phyloP scores from a whole-genome alignment of 208 protist species.

The Crithidia mellificae region DNA sequence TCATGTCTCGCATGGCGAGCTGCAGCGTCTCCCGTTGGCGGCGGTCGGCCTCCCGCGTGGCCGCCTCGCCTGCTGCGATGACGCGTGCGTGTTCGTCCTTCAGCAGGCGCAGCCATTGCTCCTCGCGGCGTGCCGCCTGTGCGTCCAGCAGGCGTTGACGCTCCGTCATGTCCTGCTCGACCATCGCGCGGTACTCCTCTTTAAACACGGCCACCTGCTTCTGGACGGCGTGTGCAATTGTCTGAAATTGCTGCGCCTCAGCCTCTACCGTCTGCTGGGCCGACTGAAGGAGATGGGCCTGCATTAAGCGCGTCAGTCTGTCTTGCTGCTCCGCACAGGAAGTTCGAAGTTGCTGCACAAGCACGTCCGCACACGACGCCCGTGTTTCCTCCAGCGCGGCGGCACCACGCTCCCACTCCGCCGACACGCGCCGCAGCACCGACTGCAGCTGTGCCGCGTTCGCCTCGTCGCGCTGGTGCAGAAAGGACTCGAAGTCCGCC shows the following conservation, averaged over 20 bases:
- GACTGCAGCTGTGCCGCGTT: slow-evolving; percentile 18
- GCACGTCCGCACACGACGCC: background rate
- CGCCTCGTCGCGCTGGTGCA: slow-evolving; percentile 20
- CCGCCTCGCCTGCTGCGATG: slow-evolving; percentile 17
- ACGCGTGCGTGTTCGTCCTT: slow-evolving; percentile 35
- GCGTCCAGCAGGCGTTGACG: slow-evolving; percentile 37
- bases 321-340: slow-evolving; percentile 14
- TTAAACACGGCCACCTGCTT: slow-evolving; percentile 51
- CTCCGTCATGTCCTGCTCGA: slow-evolving; percentile 48
- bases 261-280: slow-evolving; percentile 12
- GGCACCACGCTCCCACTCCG: slow-evolving; percentile 25
- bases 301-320: background rate
- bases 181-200: slow-evolving; percentile 45
- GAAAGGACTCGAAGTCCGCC: slow-evolving; percentile 26
- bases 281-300: slow-evolving; percentile 6
- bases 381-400: slow-evolving; percentile 24
- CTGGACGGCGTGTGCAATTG: slow-evolving; percentile 40
- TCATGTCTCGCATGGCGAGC: slow-evolving; percentile 60
- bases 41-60: slow-evolving; percentile 10
- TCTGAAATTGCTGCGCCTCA: slow-evolving; percentile 10
- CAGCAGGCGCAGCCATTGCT: slow-evolving; percentile 33
- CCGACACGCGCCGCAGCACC: slow-evolving; percentile 20
- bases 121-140: slow-evolving; percentile 36
- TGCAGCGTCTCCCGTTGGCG: slow-evolving; percentile 53
- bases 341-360: slow-evolving; percentile 5